A percentile compares a stretch with the other conserved stretches of the same genome.
These are phyloP conservation scores for Kernera saxatilis DNA, from an alignment of 345 rosid species.

Conservation along the genomic window DNA sequence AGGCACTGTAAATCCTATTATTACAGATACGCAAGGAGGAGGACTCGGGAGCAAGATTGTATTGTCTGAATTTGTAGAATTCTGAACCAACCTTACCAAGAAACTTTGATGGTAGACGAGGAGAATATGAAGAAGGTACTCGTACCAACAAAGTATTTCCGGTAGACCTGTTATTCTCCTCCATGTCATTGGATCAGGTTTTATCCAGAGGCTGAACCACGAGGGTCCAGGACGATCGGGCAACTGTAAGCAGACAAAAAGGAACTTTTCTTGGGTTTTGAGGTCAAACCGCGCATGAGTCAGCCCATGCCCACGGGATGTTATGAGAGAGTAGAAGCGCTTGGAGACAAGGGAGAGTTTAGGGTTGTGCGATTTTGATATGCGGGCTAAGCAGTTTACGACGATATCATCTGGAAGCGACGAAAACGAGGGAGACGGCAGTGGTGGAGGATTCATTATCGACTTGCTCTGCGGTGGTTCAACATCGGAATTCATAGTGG, in stretches of 20 bases:
- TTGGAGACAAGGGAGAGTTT: neutral
- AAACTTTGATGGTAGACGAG: neutral
- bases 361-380: neutral
- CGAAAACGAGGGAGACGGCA: no score
- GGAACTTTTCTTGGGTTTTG: neutral
- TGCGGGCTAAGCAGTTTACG: neutral
- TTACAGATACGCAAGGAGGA: no score
- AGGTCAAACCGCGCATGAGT: neutral
- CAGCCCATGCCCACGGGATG: neutral
- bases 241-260: neutral
- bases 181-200: neutral
- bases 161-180: neutral
- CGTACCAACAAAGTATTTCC: neutral
- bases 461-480: neutral
- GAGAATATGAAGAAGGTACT: neutral
- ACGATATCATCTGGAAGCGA: neutral
- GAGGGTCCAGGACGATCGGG: neutral
- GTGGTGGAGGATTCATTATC: neutral
- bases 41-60: no score
- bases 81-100: no score
- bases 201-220: neutral
- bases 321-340: neutral
- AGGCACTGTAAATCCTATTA: no score
- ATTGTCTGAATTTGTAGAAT: no score
- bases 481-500: no score